Evolutionary conservation across 2,329 filamentous ascomycete genomes (phyloP).

Genomic region (Clarireedia homoeocarpa): DNA sequence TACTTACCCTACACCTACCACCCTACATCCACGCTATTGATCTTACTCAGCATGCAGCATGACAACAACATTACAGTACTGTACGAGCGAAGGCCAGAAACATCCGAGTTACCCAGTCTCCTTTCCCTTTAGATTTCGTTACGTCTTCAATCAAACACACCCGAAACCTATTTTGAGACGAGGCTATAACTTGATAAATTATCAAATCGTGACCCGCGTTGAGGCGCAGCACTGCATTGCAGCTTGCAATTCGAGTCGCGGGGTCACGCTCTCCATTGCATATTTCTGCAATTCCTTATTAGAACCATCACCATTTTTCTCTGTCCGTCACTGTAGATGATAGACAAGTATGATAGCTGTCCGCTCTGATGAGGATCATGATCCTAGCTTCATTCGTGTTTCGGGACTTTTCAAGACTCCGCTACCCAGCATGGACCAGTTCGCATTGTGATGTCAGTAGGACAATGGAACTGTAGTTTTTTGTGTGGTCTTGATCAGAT

Average conservation of each 20-base stretch:
- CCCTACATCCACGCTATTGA: background rate
- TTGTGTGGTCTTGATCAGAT: background rate
- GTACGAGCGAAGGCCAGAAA: no score
- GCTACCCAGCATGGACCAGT: no score
- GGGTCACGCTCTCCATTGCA: constrained; percentile 6
- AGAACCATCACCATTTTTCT: background rate
- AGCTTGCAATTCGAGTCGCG: background rate
- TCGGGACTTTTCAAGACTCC: background rate
- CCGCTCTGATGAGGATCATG: background rate
- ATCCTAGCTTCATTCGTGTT: background rate
- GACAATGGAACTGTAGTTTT: background rate
- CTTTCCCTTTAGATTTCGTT: background rate
- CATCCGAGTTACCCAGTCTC: background rate
- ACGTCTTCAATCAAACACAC: background rate
- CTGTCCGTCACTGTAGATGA: background rate
- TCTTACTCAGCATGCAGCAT: constrained; percentile 7
- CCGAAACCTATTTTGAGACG: constrained; percentile 17
- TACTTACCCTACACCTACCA: background rate
- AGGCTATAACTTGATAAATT: background rate
- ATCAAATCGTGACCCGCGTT: background rate
- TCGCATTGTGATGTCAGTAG: background rate
- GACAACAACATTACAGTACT: background rate
- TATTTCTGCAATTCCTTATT: background rate
- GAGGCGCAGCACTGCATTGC: background rate
- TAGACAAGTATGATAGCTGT: background rate